These are phyloP conservation scores for Sporothrix phasma DNA, from an alignment of 2,329 filamentous ascomycete genomes.

Conservation along the genomic window DNA sequence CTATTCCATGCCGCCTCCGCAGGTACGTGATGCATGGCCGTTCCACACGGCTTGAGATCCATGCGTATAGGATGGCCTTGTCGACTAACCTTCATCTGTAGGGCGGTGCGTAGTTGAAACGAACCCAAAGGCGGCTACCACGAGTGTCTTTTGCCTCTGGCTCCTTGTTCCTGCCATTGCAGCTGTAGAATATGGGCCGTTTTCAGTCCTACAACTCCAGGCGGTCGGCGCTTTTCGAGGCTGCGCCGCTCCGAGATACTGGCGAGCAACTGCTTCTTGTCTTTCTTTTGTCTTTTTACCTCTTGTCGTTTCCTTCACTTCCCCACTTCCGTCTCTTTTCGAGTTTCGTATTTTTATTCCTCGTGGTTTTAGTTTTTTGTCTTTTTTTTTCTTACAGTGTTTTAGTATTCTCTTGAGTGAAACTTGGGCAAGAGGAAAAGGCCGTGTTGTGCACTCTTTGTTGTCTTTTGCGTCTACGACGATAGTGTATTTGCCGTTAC, in stretches of 20 bases:
- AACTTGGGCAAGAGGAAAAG: conserved; percentile 3
- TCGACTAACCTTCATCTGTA: not conserved
- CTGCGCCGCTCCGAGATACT: not conserved
- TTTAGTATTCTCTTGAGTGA: not conserved
- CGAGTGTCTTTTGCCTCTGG: not conserved
- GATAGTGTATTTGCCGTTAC: not conserved
- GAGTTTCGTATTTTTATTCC: not conserved
- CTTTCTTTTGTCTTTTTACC: not conserved
- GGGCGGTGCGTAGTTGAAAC: not conserved
- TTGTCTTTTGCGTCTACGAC: not conserved
- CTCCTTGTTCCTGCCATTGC: not conserved
- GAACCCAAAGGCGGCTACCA: not conserved
- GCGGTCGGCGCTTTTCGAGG: not conserved
- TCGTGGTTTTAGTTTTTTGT: not conserved
- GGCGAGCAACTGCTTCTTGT: not conserved
- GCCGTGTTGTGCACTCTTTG: not conserved
- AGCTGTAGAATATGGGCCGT: not conserved
- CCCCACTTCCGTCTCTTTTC: not conserved
- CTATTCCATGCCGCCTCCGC: conserved; percentile 68
- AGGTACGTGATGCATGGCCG: conserved; percentile 42
- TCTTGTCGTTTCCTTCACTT: not conserved
- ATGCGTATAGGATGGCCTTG: not conserved
- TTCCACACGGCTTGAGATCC: not conserved
- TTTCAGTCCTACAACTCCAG: not conserved
- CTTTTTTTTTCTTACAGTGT: not conserved